Evolutionary conservation across 2,329 filamentous ascomycete genomes (phyloP).

Genomic region (Epichloe scottii): DNA sequence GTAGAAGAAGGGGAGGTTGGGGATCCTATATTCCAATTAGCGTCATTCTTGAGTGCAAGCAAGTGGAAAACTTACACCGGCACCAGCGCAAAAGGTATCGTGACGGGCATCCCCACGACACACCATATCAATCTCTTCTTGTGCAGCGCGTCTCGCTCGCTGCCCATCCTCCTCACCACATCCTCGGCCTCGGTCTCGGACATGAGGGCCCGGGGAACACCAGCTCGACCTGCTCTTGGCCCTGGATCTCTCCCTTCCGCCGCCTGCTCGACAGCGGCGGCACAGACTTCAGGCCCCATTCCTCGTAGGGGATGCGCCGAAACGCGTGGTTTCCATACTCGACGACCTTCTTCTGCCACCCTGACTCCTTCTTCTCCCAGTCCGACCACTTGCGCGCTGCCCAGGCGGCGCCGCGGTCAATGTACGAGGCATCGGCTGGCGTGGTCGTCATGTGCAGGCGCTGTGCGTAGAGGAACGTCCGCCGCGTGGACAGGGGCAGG

Average conservation of each 20-base stretch:
- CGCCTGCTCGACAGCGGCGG: constrained; percentile 63
- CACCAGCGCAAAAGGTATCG: constrained; percentile 68
- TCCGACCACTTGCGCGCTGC: constrained; percentile 67
- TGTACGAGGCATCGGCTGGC: constrained; percentile 33
- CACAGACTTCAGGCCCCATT: constrained; percentile 95
- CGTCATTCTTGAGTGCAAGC: background rate
- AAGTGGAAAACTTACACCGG: constrained; percentile 55
- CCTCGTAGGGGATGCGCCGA: constrained; percentile 82
- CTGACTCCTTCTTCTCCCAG: constrained; percentile 75
- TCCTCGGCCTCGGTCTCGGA: constrained; percentile 47
- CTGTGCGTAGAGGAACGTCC: constrained; percentile 87
- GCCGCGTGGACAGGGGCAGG: constrained; percentile 80
- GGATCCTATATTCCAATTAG: constrained; percentile 43
- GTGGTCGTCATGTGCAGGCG: constrained; percentile 47
- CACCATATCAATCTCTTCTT: constrained; percentile 68
- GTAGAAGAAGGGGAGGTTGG: constrained; percentile 96
- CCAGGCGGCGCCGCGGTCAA: constrained; percentile 59
- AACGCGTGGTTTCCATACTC: constrained; percentile 77
- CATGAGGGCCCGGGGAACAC: constrained; percentile 64
- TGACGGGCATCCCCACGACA: constrained; percentile 69
- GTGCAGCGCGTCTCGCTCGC: constrained; percentile 70
- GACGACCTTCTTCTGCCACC: constrained; percentile 83
- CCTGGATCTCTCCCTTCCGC: constrained; percentile 49
- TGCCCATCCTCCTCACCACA: constrained; percentile 59
- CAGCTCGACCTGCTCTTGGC: constrained; percentile 55